These are phyloP conservation scores for Benincasa hispida DNA, from an alignment of 306 rosid species.

Conservation along the genomic window DNA sequence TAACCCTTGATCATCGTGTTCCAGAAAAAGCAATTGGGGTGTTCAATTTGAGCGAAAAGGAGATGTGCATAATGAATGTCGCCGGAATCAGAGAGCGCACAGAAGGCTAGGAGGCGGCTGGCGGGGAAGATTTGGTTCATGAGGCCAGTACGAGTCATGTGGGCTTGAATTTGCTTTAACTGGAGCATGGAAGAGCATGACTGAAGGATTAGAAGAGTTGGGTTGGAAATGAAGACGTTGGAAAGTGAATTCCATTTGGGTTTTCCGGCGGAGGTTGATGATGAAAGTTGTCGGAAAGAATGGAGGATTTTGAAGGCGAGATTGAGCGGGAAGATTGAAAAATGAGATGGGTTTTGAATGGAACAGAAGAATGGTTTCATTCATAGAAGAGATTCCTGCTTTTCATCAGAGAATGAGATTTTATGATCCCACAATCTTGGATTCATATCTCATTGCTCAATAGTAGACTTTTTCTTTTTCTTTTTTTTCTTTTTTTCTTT, in stretches of 20 bases:
- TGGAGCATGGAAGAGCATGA: constrained; percentile 58
- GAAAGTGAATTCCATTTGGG: constrained; percentile 58
- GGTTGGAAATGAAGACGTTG: constrained; percentile 53
- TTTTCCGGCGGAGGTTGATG: constrained; percentile 8
- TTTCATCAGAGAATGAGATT: neutral
- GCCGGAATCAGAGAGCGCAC: constrained; percentile 53
- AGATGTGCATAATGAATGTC: constrained; percentile 34
- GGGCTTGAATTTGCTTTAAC: constrained; percentile 66
- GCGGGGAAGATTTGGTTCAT: constrained; percentile 48
- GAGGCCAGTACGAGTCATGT: constrained; percentile 48
- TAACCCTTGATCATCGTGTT: constrained; percentile 70
- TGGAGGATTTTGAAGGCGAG: neutral
- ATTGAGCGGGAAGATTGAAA: neutral
- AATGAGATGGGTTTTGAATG: neutral
- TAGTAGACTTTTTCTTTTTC: no score
- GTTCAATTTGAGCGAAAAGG: constrained; percentile 26
- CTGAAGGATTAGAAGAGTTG: constrained; percentile 41
- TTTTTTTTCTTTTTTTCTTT: no score
- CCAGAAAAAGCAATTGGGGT: constrained; percentile 67
- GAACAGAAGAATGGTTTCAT: neutral
- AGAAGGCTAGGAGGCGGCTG: constrained; percentile 63
- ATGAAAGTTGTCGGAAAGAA: constrained; percentile 14
- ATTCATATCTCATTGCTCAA: no score
- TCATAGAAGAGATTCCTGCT: neutral
- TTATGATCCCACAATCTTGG: neutral